Evolutionary conservation across 306 rosid species (phyloP).

Genomic region (Glycine latifolia): DNA sequence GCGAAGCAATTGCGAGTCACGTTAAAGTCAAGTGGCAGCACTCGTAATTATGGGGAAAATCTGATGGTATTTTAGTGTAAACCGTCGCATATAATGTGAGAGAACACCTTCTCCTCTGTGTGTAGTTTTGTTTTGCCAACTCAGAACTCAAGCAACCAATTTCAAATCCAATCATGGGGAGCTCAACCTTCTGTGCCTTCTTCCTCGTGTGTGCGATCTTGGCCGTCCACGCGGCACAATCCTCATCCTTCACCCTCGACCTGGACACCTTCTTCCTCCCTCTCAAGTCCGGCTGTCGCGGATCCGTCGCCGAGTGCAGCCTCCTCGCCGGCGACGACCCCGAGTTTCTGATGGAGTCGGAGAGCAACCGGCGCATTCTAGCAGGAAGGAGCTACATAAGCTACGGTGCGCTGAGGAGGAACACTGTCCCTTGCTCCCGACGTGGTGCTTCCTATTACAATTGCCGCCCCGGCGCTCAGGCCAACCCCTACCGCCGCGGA

Average conservation of each 20-base stretch:
- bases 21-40: slow-evolving; percentile 60
- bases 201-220: slow-evolving; percentile 59
- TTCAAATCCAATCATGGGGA: slow-evolving; percentile 50
- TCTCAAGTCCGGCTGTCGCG: slow-evolving; percentile 57
- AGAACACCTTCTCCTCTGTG: not conserved
- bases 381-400: slow-evolving; percentile 75
- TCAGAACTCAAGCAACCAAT: no score
- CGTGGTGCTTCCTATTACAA: slow-evolving; percentile 98
- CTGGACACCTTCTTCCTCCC: slow-evolving; percentile 52
- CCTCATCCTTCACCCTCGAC: slow-evolving; percentile 57
- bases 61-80: slow-evolving; percentile 45
- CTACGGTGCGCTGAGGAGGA: slow-evolving; percentile 95
- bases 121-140: not conserved
- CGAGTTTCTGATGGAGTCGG: slow-evolving; percentile 88
- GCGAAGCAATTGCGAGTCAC: slow-evolving; percentile 30
- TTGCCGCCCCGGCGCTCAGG: slow-evolving; percentile 90
- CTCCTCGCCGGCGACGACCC: slow-evolving; percentile 59
- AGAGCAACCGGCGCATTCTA: slow-evolving; percentile 82
- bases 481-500: slow-evolving; percentile 90
- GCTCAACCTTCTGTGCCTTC: slow-evolving; percentile 41
- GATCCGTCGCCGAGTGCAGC: slow-evolving; percentile 71
- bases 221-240: slow-evolving; percentile 53
- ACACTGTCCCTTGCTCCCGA: slow-evolving; percentile 86
- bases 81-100: slow-evolving; percentile 46
- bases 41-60: slow-evolving; percentile 44